These are phyloP conservation scores for Cichorium intybus DNA, from an alignment of 140 eudicot genomes.

Conservation along the genomic window DNA sequence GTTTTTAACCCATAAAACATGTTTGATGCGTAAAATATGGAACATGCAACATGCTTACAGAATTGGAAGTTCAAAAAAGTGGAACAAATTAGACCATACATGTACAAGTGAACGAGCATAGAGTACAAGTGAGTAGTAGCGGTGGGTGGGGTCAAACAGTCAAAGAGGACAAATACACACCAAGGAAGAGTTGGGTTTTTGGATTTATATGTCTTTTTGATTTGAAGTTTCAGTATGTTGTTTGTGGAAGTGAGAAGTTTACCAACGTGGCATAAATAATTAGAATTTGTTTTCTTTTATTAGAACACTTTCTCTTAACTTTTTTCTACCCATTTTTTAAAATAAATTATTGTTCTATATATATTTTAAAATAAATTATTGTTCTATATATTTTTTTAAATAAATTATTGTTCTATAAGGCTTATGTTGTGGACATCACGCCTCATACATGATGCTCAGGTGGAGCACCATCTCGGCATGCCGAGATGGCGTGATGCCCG, in stretches of 20 bases:
- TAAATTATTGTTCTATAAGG: too few relatives aligned
- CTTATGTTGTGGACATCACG: too few relatives aligned
- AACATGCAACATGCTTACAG: constrained; percentile 29
- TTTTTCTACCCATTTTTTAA: too few relatives aligned
- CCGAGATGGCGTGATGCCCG: too few relatives aligned
- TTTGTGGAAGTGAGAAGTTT: constrained; percentile 13
- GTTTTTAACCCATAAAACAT: neutral
- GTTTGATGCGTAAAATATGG: constrained; percentile 24
- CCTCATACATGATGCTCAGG: too few relatives aligned
- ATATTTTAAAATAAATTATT: too few relatives aligned
- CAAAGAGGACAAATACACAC: constrained; percentile 4
- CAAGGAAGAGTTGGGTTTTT: neutral
- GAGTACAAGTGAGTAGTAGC: constrained; percentile 8
- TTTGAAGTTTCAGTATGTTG: constrained; percentile 22
- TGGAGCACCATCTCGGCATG: too few relatives aligned
- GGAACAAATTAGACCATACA: constrained; percentile 16
- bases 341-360: too few relatives aligned
- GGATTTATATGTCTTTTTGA: constrained; percentile 27
- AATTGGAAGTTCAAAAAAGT: constrained; percentile 13
- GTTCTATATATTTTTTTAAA: too few relatives aligned
- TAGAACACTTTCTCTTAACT: too few relatives aligned
- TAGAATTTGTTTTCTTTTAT: neutral
- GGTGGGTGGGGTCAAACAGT: constrained; percentile 15
- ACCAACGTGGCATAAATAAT: neutral
- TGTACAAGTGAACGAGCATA: constrained; percentile 13